These are phyloP conservation scores for Senna siamea DNA, from an alignment of 306 rosid genomes.

Conservation along the genomic window DNA sequence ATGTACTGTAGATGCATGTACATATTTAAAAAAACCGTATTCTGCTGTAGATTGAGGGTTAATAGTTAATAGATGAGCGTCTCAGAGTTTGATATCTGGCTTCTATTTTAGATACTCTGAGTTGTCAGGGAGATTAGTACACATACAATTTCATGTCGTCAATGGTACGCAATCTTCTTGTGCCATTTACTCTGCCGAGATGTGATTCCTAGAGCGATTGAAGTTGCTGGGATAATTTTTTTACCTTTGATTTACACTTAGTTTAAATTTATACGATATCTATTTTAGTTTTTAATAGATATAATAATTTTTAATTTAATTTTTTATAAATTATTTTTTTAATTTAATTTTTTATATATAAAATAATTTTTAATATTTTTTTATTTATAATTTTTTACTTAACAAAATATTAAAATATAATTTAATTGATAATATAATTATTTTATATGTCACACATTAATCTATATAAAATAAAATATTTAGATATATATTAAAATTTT, in stretches of 20 bases:
- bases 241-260: neutral
- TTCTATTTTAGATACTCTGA: conserved; percentile 27
- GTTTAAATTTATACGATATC: too few relatives aligned
- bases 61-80: conserved; percentile 40
- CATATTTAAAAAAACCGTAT: conserved; percentile 32
- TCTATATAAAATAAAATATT: too few relatives aligned
- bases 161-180: conserved; percentile 22
- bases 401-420: too few relatives aligned
- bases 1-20: conserved; percentile 35
- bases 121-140: conserved; percentile 39
- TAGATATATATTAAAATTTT: too few relatives aligned
- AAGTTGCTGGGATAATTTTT: neutral
- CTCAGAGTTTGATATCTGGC: conserved; percentile 30
- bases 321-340: too few relatives aligned
- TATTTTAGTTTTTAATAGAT: too few relatives aligned
- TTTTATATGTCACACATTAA: too few relatives aligned
- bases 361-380: too few relatives aligned
- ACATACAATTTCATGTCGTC: conserved; percentile 28
- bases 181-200: conserved; percentile 28
- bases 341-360: too few relatives aligned
- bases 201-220: conserved; percentile 22
- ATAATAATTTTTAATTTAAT: too few relatives aligned
- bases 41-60: conserved; percentile 51
- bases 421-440: too few relatives aligned
- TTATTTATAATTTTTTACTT: too few relatives aligned